A percentile compares a stretch with the other conserved stretches of the same genome.
Evolutionary conservation across 768 basidiomycete species (phyloP).

Genomic region (Amylocystis lapponica): DNA sequence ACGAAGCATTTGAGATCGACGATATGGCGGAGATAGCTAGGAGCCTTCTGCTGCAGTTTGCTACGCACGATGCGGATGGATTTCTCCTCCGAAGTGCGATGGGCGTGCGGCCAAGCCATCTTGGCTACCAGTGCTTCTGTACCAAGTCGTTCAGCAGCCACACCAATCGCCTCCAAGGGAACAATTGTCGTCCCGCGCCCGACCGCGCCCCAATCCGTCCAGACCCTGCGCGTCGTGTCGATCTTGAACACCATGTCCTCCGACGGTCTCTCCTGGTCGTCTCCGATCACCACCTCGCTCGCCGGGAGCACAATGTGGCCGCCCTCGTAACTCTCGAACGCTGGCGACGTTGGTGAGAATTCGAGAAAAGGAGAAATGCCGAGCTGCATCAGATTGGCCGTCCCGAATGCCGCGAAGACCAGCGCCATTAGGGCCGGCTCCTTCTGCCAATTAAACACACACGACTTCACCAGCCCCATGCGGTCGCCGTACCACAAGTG

Average conservation of each 20-base stretch:
- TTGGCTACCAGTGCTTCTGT: slow-evolving; percentile 1
- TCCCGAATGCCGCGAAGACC: not conserved
- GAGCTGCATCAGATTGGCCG: not conserved
- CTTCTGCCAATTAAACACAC: not conserved
- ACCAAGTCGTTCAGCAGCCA: too few relatives aligned
- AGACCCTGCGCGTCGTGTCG: not conserved
- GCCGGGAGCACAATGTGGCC: not conserved
- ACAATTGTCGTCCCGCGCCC: slow-evolving; percentile 4
- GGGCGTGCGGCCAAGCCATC: not conserved
- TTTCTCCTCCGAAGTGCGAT: not conserved
- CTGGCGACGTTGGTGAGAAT: not conserved
- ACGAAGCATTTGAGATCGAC: slow-evolving; percentile 1
- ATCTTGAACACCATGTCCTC: not conserved
- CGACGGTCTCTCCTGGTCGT: not conserved
- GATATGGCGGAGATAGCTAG: not conserved
- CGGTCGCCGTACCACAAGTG: slow-evolving; percentile 6
- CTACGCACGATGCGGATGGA: not conserved
- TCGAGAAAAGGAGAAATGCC: slow-evolving; percentile 3
- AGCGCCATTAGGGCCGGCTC: not conserved
- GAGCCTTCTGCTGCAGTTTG: not conserved
- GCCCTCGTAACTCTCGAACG: not conserved
- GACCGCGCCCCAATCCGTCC: not conserved
- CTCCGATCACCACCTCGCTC: not conserved
- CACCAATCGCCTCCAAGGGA: not conserved
- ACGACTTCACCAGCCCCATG: slow-evolving; percentile 2